These are phyloP conservation scores for Eucalyptus guilfoylei DNA, from an alignment of 345 rosid species.

Conservation along the genomic window DNA sequence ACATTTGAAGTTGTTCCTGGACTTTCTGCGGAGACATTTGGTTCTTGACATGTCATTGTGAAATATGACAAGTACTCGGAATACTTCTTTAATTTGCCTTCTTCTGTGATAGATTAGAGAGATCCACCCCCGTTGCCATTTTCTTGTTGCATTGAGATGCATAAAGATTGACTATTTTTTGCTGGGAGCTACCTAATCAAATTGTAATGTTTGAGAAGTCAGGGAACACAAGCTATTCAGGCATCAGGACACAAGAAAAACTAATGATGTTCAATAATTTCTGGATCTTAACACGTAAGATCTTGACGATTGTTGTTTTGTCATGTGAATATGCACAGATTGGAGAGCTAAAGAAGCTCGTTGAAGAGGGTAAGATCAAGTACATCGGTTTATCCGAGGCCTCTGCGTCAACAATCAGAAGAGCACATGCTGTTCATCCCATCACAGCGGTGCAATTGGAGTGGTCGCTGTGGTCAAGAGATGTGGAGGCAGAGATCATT, in stretches of 20 bases:
- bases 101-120: neutral
- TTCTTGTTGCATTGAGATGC: neutral
- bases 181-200: neutral
- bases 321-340: neutral
- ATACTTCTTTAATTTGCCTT: neutral
- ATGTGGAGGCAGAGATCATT: constrained; percentile 60
- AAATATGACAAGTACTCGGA: neutral
- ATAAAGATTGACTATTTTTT: neutral
- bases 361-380: constrained; percentile 71
- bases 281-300: neutral
- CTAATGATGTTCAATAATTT: too few relatives aligned
- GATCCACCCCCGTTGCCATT: neutral
- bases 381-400: constrained; percentile 69
- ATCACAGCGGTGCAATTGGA: constrained; percentile 65
- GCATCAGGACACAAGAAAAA: neutral
- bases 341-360: constrained; percentile 59
- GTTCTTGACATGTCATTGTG: neutral
- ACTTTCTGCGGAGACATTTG: neutral
- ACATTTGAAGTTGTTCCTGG: neutral
- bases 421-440: constrained; percentile 82
- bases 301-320: neutral
- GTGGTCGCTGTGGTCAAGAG: constrained; percentile 87
- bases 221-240: neutral
- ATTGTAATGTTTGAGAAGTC: neutral
- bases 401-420: constrained; percentile 64